Percentiles rank a stretch among this genome's conserved stretches.
phyloP scores from a whole-genome alignment of 2,329 filamentous ascomycete genomes.

The Ascochyta fabae region DNA sequence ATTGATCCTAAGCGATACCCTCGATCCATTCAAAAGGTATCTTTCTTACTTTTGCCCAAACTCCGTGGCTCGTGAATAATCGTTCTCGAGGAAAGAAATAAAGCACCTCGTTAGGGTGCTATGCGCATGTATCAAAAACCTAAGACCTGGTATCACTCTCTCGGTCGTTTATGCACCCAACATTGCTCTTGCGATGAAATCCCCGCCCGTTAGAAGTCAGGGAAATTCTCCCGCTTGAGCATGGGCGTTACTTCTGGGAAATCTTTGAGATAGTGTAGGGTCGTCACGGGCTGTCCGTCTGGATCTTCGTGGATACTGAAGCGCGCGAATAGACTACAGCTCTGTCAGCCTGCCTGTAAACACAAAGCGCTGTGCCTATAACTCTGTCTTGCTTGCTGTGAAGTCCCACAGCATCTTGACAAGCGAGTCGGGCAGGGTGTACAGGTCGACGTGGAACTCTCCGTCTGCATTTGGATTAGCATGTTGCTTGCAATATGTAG shows the following conservation, averaged over 20 bases:
- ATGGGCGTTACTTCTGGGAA: not conserved
- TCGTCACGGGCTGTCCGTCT: not conserved
- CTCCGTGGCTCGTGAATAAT: constrained; percentile 18
- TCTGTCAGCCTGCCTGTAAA: constrained; percentile 2
- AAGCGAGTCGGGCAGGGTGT: constrained; percentile 89
- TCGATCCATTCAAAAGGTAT: constrained; percentile 3
- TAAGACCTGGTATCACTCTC: not conserved
- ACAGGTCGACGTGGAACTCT: constrained; percentile 97
- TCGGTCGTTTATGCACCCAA: not conserved
- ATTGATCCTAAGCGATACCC: constrained; percentile 10
- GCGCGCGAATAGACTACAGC: not conserved
- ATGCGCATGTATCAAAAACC: not conserved
- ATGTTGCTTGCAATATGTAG: not conserved
- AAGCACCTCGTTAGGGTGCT: not conserved
- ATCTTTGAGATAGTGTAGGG: not conserved
- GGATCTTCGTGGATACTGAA: not conserved
- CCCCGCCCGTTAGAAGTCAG: not conserved
- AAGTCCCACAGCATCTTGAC: constrained; percentile 98
- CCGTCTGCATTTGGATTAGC: constrained; percentile 67
- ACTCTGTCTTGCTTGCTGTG: constrained; percentile 51
- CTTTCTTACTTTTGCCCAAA: constrained; percentile 22
- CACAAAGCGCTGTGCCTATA: constrained; percentile 28
- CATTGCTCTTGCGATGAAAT: not conserved
- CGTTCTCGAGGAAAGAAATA: not conserved
- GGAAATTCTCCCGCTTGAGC: not conserved